Evolutionary conservation across 2,329 filamentous ascomycete species (phyloP), one percentile per base, ranked within the genome.

Genomic region (Colletotrichum sp.): DNA sequence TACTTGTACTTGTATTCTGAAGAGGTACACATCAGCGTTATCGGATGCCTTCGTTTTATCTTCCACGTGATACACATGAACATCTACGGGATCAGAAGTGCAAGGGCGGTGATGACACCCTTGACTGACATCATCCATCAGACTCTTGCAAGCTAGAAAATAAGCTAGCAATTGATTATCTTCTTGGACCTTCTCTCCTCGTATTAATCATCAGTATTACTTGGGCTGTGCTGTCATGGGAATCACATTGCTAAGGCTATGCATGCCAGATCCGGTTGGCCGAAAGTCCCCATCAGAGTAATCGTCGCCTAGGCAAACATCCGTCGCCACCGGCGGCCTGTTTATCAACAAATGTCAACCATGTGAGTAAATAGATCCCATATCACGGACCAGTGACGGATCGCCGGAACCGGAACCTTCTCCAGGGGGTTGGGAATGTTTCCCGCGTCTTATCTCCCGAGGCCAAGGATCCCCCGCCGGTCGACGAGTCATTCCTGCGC

Each of bases 321-420:
- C 34, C 28, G 12, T 26, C 12, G 21, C 36, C 21, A 38, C 7
- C 32, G 8, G 30, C 55, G 8, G 3, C 15, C 9, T 60, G 56
- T 55, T n/a, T 34, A 55, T 62, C 36, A 62, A 62, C 7, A 30
- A 38, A 62, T 68, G 56, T 68, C 56, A 73, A 65, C 28, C 32
- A 5, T 36, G 18, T 68, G 56, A 48, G 64, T 64, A 48, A 73
- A 24, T 30, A 13, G 38, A 30, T 58, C 21, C 36, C 16, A 52
- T 64, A 34, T 43, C 56, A 34, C n/a, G 36, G 13, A 21, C n/a
- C 43, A 18, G 21, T 16, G 8, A 48, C 38, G 58, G 70, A 75
- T 73, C 73, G 73, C 73, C 73, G 73, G 64, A 72, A 73, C 73
- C 70, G 70, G 70, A 75, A 73, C 56, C 70, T 58, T 73, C 55